phyloP scores from a whole-genome alignment of 2,329 filamentous ascomycete species.

The Pseudogymnoascus sp. region DNA sequence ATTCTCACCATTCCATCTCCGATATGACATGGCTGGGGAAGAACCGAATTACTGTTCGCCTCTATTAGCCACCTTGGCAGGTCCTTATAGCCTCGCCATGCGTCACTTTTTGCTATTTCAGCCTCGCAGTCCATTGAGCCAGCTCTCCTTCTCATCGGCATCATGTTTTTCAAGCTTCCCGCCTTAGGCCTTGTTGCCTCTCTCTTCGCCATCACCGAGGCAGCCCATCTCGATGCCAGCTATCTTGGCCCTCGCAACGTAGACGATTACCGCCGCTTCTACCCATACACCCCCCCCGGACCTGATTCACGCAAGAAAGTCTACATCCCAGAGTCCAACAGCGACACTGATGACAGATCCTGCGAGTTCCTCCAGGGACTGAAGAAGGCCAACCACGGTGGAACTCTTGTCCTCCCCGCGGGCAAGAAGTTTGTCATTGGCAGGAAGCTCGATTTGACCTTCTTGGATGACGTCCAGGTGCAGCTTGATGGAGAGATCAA shows the following conservation, averaged over 20 bases:
- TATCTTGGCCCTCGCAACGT: conserved; percentile 20
- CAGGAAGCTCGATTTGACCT: conserved; percentile 51
- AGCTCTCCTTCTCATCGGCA: conserved; percentile 12
- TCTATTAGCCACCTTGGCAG: neutral
- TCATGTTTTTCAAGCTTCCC: conserved; percentile 22
- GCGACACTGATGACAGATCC: conserved; percentile 50
- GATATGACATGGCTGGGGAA: neutral
- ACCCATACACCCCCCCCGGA: conserved; percentile 29
- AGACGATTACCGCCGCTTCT: conserved; percentile 33
- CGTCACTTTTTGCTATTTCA: conserved; percentile 1
- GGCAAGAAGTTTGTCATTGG: conserved; percentile 49
- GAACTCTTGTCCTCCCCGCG: conserved; percentile 38
- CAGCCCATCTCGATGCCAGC: conserved; percentile 30
- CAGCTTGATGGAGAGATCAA: conserved; percentile 50
- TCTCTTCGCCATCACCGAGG: conserved; percentile 20
- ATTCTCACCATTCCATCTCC: conserved; percentile 7
- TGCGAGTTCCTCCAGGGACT: conserved; percentile 48
- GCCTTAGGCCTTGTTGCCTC: conserved; percentile 22
- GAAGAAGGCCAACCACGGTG: conserved; percentile 50
- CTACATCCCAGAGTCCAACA: conserved; percentile 44
- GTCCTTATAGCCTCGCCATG: conserved; percentile 4
- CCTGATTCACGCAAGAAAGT: conserved; percentile 35
- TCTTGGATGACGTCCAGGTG: conserved; percentile 50
- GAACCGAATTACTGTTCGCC: neutral
- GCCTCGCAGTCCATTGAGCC: neutral